Evolutionary conservation across 345 rosid species (phyloP).

Genomic region (Ailanthus altissimus): DNA sequence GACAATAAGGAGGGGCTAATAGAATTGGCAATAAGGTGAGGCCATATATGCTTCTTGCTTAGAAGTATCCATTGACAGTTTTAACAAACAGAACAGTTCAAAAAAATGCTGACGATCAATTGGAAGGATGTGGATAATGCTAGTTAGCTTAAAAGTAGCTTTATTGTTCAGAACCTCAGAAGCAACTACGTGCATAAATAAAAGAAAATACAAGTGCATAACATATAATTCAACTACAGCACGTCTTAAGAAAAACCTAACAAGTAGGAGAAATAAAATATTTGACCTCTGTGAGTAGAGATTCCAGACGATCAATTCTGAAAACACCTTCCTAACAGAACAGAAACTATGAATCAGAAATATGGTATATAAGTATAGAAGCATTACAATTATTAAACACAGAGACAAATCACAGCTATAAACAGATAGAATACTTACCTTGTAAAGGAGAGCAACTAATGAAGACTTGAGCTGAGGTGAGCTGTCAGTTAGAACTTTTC

Average conservation of each 20-base stretch:
- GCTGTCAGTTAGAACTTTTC: constrained; percentile 79
- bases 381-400: not conserved
- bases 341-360: constrained; percentile 11
- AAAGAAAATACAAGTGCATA: not conserved
- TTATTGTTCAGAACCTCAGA: no score
- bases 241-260: not conserved
- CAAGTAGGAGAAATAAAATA: constrained; percentile 21
- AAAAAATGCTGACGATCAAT: no score
- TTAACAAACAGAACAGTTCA: no score
- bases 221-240: not conserved
- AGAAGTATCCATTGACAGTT: not conserved
- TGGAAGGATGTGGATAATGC: no score
- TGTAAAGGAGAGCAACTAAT: constrained; percentile 70
- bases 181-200: no score
- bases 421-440: constrained; percentile 47
- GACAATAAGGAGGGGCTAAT: not conserved
- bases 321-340: constrained; percentile 76
- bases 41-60: not conserved
- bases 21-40: not conserved
- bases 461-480: constrained; percentile 84
- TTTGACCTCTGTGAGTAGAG: constrained; percentile 77
- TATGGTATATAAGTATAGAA: not conserved
- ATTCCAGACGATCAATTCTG: constrained; percentile 91
- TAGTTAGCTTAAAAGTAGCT: no score
- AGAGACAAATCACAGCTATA: not conserved